A percentile compares a stretch with the other conserved stretches of the same genome.
phyloP scores from a whole-genome alignment of 176 grass and related monocot species.

The Leersia perrieri region DNA sequence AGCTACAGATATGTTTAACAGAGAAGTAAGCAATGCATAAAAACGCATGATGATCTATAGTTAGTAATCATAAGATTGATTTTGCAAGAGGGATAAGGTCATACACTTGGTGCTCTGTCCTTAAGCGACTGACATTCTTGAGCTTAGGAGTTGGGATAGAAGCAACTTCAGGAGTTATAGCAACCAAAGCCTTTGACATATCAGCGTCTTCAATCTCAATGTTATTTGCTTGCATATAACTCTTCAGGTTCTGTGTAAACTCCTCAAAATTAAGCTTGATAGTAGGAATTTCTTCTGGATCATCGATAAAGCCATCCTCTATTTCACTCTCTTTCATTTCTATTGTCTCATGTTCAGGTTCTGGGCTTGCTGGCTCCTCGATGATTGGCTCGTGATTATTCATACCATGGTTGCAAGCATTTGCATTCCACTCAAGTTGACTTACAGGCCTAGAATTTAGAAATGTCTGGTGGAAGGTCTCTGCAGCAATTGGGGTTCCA shows the following conservation, averaged over 20 bases:
- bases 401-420: conserved; percentile 9
- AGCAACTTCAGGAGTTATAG: conserved; percentile 58
- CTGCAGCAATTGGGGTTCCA: conserved; percentile 15
- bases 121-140: conserved; percentile 75
- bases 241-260: conserved; percentile 70
- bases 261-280: conserved; percentile 78
- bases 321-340: conserved; percentile 53
- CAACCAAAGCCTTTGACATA: conserved; percentile 77
- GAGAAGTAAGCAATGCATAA: not conserved
- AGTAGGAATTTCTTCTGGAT: conserved; percentile 78
- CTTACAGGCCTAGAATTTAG: not conserved
- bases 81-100: conserved; percentile 23
- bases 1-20: conserved; percentile 49
- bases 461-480: conserved; percentile 4
- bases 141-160: conserved; percentile 76
- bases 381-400: conserved; percentile 65
- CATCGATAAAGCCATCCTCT: conserved; percentile 71
- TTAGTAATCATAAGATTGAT: not conserved
- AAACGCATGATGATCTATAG: not conserved
- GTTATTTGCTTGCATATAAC: conserved; percentile 74
- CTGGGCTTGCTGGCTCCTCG: conserved; percentile 75
- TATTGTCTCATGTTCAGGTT: conserved; percentile 39
- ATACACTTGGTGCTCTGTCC: conserved; percentile 96
- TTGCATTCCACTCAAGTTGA: conserved; percentile 41
- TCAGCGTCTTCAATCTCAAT: conserved; percentile 72